Evolutionary conservation across 2,329 filamentous ascomycete species (phyloP), one percentile per base, ranked within the genome.

Genomic region (Sporothrix curviconia): DNA sequence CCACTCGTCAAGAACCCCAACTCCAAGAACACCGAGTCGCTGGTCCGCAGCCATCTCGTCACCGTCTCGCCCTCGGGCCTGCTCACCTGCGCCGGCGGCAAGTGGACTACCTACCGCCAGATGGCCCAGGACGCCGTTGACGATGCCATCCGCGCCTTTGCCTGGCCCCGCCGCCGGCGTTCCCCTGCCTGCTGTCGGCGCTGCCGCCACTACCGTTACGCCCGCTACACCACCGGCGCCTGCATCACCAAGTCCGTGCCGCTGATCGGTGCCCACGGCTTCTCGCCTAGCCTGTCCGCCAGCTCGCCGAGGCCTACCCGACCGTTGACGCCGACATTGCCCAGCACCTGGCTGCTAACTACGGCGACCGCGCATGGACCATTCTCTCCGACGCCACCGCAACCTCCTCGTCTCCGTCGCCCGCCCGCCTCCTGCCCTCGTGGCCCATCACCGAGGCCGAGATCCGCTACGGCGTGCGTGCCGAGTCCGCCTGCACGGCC

Each of bases 401-500:
- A n/a, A n/a, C 32, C 5, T n/a, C 37, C 3, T 14, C 53, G 7
- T 40, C 58, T 5, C 37, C 54, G 14, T n/a, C 50, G 1, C 15
- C 36, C 28, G 17, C 12, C 17, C 55, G 55, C 28, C 46, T 60
- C 15, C 40, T 60, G 4, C 37, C 58, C 7, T 17, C 17, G 1
- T 60, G 32, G 22, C 49, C 58, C 51, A 60, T 60, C 40, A 60
- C 58, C 5, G 58, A 60, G 44, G 58, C 58, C 50, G 92, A 97
- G 74, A 81, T 96, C 40, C 84, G 90, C 56, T 96, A 96, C 69
- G 90, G 90, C 24, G 84, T 95, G 40, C 79, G 85, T 52, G 86
- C 95, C 71, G 92, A 96, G 74, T 95, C 95, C 67, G 92, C 92
- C 3, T 89, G 95, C 71, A 95, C 90, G 3, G 90, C 90, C 1